phyloP scores from a whole-genome alignment of 2,329 filamentous ascomycete species.

The Fusarium tuaranense region DNA sequence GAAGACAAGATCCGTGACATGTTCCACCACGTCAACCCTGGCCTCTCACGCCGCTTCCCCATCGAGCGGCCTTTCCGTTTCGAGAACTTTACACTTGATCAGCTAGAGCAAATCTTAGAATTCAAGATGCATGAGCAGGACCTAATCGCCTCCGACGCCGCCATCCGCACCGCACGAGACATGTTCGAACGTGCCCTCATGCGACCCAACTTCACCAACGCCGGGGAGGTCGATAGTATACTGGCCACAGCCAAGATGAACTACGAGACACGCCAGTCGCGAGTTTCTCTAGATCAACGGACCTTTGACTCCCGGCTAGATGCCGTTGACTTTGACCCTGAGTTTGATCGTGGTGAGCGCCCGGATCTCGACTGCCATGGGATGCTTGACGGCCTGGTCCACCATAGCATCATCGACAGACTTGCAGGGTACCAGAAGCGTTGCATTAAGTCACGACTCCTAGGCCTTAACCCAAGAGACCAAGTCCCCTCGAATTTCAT shows the following conservation, averaged over 20 bases:
- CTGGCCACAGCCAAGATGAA: neutral
- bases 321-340: neutral
- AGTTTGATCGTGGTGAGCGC: neutral
- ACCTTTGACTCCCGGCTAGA: neutral
- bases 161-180: neutral
- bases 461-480: too few relatives aligned
- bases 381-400: neutral
- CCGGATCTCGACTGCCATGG: neutral
- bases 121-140: neutral
- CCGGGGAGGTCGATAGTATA: neutral
- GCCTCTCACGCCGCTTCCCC: neutral
- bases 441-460: too few relatives aligned
- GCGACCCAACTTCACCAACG: constrained; percentile 3
- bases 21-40: neutral
- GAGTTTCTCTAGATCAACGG: neutral
- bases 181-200: neutral
- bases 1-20: neutral
- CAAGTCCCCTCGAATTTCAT: too few relatives aligned
- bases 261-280: neutral
- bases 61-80: neutral
- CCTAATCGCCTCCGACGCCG: neutral
- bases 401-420: neutral
- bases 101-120: neutral
- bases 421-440: too few relatives aligned
- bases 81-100: neutral